Evolutionary conservation across 805 yeast species (phyloP).

Genomic region (Yueomyces sinensis): DNA sequence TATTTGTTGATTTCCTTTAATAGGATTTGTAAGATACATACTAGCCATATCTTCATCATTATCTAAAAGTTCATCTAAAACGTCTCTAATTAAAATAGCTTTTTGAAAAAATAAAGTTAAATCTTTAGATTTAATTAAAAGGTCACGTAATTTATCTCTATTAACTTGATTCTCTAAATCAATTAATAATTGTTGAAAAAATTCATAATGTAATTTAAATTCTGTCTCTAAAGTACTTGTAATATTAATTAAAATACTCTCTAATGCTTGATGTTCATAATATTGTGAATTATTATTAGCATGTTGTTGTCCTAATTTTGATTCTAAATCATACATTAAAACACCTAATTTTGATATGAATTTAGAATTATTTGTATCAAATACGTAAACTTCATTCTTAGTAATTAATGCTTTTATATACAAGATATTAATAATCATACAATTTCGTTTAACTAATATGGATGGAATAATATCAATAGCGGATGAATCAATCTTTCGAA

Average conservation of each 20-base stretch:
- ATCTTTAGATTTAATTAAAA: constrained; percentile 60
- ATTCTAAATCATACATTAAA: constrained; percentile 73
- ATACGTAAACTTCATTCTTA: constrained; percentile 64
- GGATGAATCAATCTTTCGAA: constrained; percentile 65
- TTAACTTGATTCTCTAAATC: constrained; percentile 72
- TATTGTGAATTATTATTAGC: constrained; percentile 25
- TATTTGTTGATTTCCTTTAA: constrained; percentile 25
- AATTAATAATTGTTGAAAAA: constrained; percentile 49
- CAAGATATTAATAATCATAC: constrained; percentile 69
- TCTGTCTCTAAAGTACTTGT: constrained; percentile 72
- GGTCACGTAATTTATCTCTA: constrained; percentile 57
- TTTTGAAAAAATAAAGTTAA: constrained; percentile 65
- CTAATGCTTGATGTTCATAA: constrained; percentile 76
- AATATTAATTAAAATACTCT: constrained; percentile 69
- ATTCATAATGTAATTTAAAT: constrained; percentile 40
- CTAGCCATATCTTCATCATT: constrained; percentile 74
- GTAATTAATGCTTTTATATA: constrained; percentile 87
- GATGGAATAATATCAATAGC: constrained; percentile 80
- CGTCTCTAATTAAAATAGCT: constrained; percentile 61
- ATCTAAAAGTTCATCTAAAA: constrained; percentile 71
- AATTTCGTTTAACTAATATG: constrained; percentile 62
- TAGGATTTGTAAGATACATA: constrained; percentile 53
- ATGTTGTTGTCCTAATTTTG: constrained; percentile 35
- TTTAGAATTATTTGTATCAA: constrained; percentile 46
- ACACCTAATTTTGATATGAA: constrained; percentile 61